phyloP scores from a whole-genome alignment of 2,329 filamentous ascomycete genomes.

The Byssoonygena ceratinophila region DNA sequence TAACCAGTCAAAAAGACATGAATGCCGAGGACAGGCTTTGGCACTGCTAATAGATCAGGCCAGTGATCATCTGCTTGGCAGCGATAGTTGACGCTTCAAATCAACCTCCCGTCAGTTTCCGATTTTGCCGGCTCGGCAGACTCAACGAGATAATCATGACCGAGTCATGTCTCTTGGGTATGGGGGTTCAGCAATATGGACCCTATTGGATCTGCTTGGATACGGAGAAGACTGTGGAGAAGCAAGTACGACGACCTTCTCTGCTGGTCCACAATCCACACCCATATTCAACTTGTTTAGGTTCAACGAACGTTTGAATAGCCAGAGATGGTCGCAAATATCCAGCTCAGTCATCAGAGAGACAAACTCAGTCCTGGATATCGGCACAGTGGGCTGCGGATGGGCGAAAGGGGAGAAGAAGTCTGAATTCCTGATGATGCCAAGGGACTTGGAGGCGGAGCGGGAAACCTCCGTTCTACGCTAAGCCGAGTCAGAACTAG shows the following conservation, averaged over 20 bases:
- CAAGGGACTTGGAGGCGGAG: constrained; percentile 4
- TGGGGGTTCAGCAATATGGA: not conserved
- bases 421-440: not conserved
- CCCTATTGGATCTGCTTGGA: not conserved
- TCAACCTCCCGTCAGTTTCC: not conserved
- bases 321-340: not conserved
- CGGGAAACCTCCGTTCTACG: not conserved
- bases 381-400: not conserved
- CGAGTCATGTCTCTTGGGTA: not conserved
- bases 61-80: constrained; percentile 5
- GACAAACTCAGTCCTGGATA: not conserved
- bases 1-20: not conserved
- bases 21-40: not conserved
- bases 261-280: not conserved
- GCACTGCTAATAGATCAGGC: not conserved
- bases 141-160: not conserved
- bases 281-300: not conserved
- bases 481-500: not conserved
- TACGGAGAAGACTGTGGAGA: not conserved
- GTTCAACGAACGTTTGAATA: constrained; percentile 4
- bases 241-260: not conserved
- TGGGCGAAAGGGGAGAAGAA: not conserved
- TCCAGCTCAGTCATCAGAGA: not conserved
- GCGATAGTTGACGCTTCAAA: not conserved
- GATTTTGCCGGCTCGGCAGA: not conserved